phyloP scores from a whole-genome alignment of 805 yeast genomes.

The Dipodascus geniculatus region DNA sequence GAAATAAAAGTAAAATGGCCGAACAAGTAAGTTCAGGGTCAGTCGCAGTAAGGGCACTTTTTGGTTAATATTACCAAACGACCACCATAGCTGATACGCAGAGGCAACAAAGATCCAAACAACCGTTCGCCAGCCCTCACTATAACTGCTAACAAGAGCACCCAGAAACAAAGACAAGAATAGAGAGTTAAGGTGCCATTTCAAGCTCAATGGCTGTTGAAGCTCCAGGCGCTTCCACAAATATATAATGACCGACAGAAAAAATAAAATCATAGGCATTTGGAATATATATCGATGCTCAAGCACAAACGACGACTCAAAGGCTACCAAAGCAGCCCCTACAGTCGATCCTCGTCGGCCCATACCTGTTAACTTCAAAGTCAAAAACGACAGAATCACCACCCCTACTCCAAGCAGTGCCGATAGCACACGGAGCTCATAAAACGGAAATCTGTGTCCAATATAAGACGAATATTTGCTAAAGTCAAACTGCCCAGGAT shows the following conservation, averaged over 20 bases:
- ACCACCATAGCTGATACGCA: slow-evolving; percentile 38
- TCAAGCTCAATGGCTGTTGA: slow-evolving; percentile 25
- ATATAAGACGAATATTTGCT: slow-evolving; percentile 1
- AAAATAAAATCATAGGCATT: slow-evolving; percentile 21
- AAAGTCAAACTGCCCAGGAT: slow-evolving; percentile 26
- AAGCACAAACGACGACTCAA: slow-evolving; percentile 43
- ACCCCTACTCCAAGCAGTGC: slow-evolving; percentile 34
- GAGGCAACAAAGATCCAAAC: slow-evolving; percentile 36
- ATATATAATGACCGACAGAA: slow-evolving; percentile 28
- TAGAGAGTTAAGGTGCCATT: slow-evolving; percentile 35
- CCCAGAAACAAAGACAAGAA: slow-evolving; percentile 33
- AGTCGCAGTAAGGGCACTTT: slow-evolving; percentile 13
- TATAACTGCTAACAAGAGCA: slow-evolving; percentile 37
- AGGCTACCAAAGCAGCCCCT: slow-evolving; percentile 32
- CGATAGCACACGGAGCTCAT: slow-evolving; percentile 35
- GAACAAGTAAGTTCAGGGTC: slow-evolving; percentile 21
- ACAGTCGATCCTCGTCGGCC: slow-evolving; percentile 31
- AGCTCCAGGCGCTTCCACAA: slow-evolving; percentile 31
- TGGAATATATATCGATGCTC: slow-evolving; percentile 32
- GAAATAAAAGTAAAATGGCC: slow-evolving; percentile 23
- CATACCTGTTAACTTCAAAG: slow-evolving; percentile 36
- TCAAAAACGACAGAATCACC: slow-evolving; percentile 33
- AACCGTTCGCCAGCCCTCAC: slow-evolving; percentile 42
- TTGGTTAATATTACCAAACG: slow-evolving; percentile 44
- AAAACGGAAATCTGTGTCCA: slow-evolving; percentile 24